phyloP scores from a whole-genome alignment of 75 land plant genomes.

The Cupressus sempervirens region DNA sequence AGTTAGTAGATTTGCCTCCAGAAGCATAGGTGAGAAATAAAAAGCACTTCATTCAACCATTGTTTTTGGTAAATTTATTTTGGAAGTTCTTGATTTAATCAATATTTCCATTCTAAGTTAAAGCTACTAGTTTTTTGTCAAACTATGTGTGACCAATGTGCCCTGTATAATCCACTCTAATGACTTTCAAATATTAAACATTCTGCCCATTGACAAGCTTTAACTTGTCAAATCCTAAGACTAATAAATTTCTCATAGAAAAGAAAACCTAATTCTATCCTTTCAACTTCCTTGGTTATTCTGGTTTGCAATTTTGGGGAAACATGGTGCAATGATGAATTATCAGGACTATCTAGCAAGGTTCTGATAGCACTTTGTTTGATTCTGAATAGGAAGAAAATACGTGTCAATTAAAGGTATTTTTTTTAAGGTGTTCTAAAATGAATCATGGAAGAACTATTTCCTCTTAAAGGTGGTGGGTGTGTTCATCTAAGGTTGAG shows the following conservation, averaged over 20 bases:
- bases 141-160: background rate
- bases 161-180: too few species aligned
- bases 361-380: background rate
- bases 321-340: background rate
- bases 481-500: conserved; percentile 54
- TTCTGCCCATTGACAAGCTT: background rate
- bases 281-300: background rate
- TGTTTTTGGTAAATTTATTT: background rate
- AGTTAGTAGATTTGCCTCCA: background rate
- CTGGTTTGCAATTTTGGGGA: background rate
- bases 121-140: background rate
- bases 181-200: background rate
- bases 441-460: conserved; percentile 36
- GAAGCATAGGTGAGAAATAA: background rate
- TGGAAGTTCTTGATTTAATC: background rate
- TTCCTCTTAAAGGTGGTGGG: conserved; percentile 58
- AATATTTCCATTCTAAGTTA: background rate
- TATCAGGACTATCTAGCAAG: background rate
- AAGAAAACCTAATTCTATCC: background rate
- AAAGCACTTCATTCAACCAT: background rate
- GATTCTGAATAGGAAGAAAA: background rate
- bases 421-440: background rate
- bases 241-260: background rate
- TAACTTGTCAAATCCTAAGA: background rate
- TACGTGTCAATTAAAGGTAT: conserved; percentile 2